Evolutionary conservation across 2,329 filamentous ascomycete species (phyloP).

Genomic region (Coniochaeta hoffmannii): DNA sequence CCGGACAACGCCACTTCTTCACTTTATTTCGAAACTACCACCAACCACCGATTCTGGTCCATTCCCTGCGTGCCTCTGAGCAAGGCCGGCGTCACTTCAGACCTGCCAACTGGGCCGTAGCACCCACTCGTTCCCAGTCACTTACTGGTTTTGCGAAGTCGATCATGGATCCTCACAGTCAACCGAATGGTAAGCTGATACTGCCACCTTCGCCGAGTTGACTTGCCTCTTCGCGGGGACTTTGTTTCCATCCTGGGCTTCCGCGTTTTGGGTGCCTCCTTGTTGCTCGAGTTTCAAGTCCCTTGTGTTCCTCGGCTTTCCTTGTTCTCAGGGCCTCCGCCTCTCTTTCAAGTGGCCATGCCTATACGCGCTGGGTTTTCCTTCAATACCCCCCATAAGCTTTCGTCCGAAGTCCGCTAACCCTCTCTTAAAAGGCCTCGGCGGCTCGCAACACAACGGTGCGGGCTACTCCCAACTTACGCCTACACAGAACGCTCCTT

Average conservation of each 20-base stretch:
- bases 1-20: not conserved
- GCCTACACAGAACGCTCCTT: constrained; percentile 5
- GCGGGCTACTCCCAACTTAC: not conserved
- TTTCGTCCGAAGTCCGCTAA: constrained; percentile 6
- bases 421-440: not conserved
- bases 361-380: not conserved
- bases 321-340: not conserved
- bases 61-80: not conserved
- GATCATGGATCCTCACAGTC: not conserved
- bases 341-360: not conserved
- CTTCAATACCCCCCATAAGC: not conserved
- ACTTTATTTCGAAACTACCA: not conserved
- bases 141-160: not conserved
- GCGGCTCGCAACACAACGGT: not conserved
- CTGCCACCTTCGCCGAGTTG: not conserved
- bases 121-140: not conserved
- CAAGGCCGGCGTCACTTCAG: not conserved
- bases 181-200: not conserved
- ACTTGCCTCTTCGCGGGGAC: not conserved
- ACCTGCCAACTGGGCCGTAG: not conserved
- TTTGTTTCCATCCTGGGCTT: not conserved
- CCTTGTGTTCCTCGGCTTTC: not conserved
- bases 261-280: not conserved
- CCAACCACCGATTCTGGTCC: not conserved
- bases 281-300: not conserved